Evolutionary conservation across 257 asterid genomes (phyloP), one percentile per base, ranked within the genome.

Genomic region (Rubia yunnanensis): DNA sequence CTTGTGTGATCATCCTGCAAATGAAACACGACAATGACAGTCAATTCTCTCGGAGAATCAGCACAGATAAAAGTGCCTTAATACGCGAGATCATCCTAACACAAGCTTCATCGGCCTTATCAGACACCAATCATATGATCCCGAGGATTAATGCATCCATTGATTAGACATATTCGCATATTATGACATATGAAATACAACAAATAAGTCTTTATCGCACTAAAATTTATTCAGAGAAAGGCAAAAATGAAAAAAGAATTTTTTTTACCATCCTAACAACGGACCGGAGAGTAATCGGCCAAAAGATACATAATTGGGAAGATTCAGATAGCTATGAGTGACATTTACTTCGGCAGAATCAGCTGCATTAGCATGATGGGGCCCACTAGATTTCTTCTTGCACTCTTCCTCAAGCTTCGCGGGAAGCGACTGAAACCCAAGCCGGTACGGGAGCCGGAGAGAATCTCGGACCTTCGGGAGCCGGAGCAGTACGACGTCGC

Each of bases 241-340:
- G 60, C 36, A 13, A 24, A 64, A 63, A 61, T 76, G 54, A n/a
- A n/a, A n/a, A n/a, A n/a, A n/a, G n/a, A n/a, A n/a, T n/a, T n/a
- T n/a, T n/a, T n/a, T n/a, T n/a, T 75, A 92, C 99, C 99, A 92
- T 72, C 89, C 95, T 39, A 92, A 84, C 76, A 89, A 54, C 31
- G 99, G 97, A 35, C 99, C 99, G 18, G 96, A 87, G 15, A 88
- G 86, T 88, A 92, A 59, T 73, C 99, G 81, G 32, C 82, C 66
- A 72, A 92, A 76, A 7, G 97, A 92, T 36, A 92, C 85, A 35
- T 74, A 88, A 75, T 92, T 92, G 0, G 99, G 97, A 36, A 84
- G 67, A 66, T 92, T 92, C 74, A 89, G 69, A 80, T 76, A 86
- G 73, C 84, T 82, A 10, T 80, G 76, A 23, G 72, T 68, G 60